Conservation (phyloP, 208 protist genomes). For the Acanthamoeba quina region DNA sequence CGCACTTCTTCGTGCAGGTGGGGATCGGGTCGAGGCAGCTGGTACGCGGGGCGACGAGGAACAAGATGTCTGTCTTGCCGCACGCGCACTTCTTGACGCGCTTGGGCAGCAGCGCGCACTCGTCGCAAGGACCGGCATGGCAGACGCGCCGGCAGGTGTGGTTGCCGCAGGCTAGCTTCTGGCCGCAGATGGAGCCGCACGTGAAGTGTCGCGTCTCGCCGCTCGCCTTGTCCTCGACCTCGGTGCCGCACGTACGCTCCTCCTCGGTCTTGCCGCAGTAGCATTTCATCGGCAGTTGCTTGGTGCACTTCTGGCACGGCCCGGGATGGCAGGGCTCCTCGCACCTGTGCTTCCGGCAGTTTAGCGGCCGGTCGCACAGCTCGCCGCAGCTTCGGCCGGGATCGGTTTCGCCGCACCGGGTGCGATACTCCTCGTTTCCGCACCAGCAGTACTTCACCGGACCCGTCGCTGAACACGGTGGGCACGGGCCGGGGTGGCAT, state of each 20-base stretch:
- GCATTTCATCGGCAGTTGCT: constrained; percentile 88
- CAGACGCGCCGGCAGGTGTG: constrained; percentile 80
- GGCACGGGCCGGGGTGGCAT: constrained; percentile 86
- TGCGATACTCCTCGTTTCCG: constrained; percentile 74
- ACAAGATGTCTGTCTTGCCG: constrained; percentile 60
- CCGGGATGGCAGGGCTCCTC: constrained; percentile 92
- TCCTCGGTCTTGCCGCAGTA: constrained; percentile 92
- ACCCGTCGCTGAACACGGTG: constrained; percentile 77
- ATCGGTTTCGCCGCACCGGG: constrained; percentile 80
- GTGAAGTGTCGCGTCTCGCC: constrained; percentile 35
- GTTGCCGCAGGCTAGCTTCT: constrained; percentile 79
- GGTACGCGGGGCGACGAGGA: constrained; percentile 49
- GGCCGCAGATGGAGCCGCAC: constrained; percentile 86
- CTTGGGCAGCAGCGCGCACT: constrained; percentile 77
- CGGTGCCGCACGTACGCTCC: constrained; percentile 87
- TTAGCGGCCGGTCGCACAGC: constrained; percentile 77
- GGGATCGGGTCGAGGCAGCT: constrained; percentile 83
- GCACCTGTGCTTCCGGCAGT: constrained; percentile 87
- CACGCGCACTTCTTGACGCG: constrained; percentile 77
- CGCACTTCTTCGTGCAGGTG: constrained; percentile 79
- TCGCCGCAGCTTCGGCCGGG: constrained; percentile 78
- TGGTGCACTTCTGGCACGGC: constrained; percentile 91
- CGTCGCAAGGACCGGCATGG: constrained; percentile 83
- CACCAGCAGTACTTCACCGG: constrained; percentile 80
- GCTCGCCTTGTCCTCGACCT: constrained; percentile 35